Base-by-base conservation (phyloP, 345 rosid genomes). In the Citrus cavaleriei region DNA sequence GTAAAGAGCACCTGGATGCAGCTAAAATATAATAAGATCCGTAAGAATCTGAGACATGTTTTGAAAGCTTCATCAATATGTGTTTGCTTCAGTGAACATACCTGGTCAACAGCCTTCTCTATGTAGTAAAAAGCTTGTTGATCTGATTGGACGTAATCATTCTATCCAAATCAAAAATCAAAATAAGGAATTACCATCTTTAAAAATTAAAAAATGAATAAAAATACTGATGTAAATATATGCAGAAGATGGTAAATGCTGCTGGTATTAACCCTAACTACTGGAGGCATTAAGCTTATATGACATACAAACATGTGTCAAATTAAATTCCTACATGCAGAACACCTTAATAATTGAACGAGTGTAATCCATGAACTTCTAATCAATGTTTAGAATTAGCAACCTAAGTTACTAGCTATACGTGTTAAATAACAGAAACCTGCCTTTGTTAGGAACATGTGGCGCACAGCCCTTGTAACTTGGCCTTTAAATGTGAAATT, bases 1-100 rank as follows among this genome's bases (percentile, higher is more conserved):
- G 83, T 91, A 95, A 75, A 95, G 97, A 58, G 97, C 98, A 82
- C 95, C 95, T 83, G 98, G 94, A 90, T 95, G 98, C 86, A 95
- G 87, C 98, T 95, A 74, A 68, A 86, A 81, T 40, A 81, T 13
- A 58, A 78, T 68, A 81, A 81, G 80, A 54, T 42, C 72, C 30
- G 6, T 86, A 61, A 89, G 89, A 58, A 64, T 75, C 77, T 64
- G 12, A 58, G 59, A 76, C 55, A 68, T 16, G 42, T 38, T 21
- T 25, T 18, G 19, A 75, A 69, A 65, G 65, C 79, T 67, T 63
- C 30, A 72, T 62, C 40, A 59, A 34, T 57, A 57, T 67, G 60
- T 28, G 37, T 32, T 35, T 61, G 27, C 58, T 60, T 49, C 54
- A 70, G 24, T 25, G 81, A 60, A 79, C 68, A 80, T 79, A 96